Evolutionary conservation across 768 basidiomycete species (phyloP), one percentile per base, ranked within the genome.

Genomic region (Leccinum disarticulatum): DNA sequence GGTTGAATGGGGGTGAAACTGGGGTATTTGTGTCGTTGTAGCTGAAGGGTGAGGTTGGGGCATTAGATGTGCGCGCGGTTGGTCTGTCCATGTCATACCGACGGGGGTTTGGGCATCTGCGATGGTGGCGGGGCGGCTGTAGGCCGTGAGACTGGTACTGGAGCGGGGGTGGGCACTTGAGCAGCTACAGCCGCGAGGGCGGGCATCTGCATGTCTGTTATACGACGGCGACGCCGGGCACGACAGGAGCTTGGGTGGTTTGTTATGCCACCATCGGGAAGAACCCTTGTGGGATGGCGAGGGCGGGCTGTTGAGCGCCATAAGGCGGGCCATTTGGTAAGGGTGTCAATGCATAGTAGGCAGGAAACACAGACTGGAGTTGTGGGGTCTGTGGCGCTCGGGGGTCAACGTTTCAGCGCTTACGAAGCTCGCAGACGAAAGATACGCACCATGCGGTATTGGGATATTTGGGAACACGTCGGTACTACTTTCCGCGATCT

Each of bases 251-350:
- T 41, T 64, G 73, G 27, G 55, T 31, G 0, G 60, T 60, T 51
- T 52, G 69, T 54, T 65, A 68, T 25, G 61, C 17, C 19, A 63
- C 58, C 53, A 74, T 63, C 13, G 73, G 73, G 14, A 68, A 17
- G 19, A 70, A 74, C 2, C 50, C 7, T 36, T 72, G 70, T 8
- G 70, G 68, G 67, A 72, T 68, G 27, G 69, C 43, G 4, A 65
- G 46, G 25, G 72, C 8, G 10, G 70, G 73, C 33, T 74, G 72
- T n/a, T 74, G 72, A 4, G 65, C 17, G 3, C 62, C 66, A 14
- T 54, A 33, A 13, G 70, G 70, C n/a, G 64, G 70, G 60, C 58
- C 64, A 73, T 64, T 54, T n/a, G 63, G 64, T 11, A 74, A 59
- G 2, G 71, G 73, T 25, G 25, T 25, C 25, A 25, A 25, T 1